Evolutionary conservation across 306 rosid species (phyloP), one percentile per base, ranked within the genome.

Genomic region (Spatholobus suberectus): DNA sequence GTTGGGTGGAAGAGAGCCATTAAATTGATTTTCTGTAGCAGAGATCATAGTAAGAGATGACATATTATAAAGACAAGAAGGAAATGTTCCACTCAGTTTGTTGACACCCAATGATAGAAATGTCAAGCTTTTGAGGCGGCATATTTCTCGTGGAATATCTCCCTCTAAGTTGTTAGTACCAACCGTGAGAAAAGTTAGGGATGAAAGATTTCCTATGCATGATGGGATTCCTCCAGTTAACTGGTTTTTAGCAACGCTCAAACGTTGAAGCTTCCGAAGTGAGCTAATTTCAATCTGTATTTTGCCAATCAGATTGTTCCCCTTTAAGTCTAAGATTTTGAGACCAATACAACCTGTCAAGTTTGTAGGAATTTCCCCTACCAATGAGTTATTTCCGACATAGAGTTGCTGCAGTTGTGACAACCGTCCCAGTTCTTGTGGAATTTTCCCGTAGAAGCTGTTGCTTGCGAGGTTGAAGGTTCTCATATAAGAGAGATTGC

Each of bases 351-450:
- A 84, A n/a, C 70, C 9, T 13, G 84, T 52, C 74, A 90, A 41
- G 75, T 82, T 86, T 52, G 2, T 5, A 1, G 91, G 93, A 73
- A 88, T 23, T 35, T 62, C 38, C 1, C 94, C 94, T 1, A 3
- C 46, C 4, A 90, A 74, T 5, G 29, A 66, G 55, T 90, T 88
- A 63, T 23, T 24, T 1, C 0, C 10, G 0, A 85, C 34, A 58
- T 1, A 2, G 20, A 81, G 88, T 1, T 3, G 6, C 0, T 29
- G 67, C 9, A 88, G 54, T 3, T 69, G 62, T 5, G 8, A 34
- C 35, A 88, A 77, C 8, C 27, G 83, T n/a, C 70, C 81, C 2
- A 83, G 21, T 34, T 85, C 70, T 41, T 38, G 83, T 0, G 94
- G 90, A 8, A 89, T 81, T 8, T 47, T 21, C 0, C 87, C 86